Evolutionary conservation across 768 basidiomycete species (phyloP).

Genomic region (Termitomyces sp.): DNA sequence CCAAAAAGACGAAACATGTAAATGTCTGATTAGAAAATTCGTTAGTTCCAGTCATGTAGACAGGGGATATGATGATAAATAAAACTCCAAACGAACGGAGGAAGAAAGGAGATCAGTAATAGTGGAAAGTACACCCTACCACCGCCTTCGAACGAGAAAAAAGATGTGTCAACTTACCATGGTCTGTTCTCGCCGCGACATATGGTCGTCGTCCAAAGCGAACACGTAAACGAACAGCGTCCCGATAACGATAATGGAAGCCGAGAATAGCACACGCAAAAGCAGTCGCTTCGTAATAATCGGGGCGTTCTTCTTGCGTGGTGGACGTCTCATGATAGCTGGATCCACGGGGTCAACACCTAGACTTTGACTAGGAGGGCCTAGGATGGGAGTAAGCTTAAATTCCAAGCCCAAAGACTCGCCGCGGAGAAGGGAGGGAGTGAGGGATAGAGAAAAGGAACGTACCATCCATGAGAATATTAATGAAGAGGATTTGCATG

Average conservation of each 20-base stretch:
- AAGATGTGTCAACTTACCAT: constrained; percentile 56
- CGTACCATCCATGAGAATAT: constrained; percentile 96
- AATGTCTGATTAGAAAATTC: constrained; percentile 64
- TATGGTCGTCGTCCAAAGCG: constrained; percentile 78
- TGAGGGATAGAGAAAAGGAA: background rate
- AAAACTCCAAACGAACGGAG: background rate
- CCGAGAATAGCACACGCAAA: constrained; percentile 86
- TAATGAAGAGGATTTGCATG: constrained; percentile 99
- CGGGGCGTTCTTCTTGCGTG: constrained; percentile 88
- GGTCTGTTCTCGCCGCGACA: constrained; percentile 89
- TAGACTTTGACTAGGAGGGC: constrained; percentile 91
- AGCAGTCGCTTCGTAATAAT: constrained; percentile 77
- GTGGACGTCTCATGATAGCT: constrained; percentile 88
- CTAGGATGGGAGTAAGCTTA: constrained; percentile 34
- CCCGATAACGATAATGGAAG: constrained; percentile 86
- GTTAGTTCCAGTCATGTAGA: background rate
- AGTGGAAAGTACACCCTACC: too few species aligned
- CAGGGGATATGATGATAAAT: background rate
- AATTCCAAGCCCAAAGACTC: background rate
- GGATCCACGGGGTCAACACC: constrained; percentile 96
- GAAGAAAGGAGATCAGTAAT: background rate
- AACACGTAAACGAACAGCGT: constrained; percentile 85
- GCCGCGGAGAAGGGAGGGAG: constrained; percentile 4
- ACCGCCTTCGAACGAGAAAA: background rate
- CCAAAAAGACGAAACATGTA: constrained; percentile 95